Base-by-base conservation (phyloP, 495 filamentous ascomycete genomes). In the Aspergillus bridgeri region DNA sequence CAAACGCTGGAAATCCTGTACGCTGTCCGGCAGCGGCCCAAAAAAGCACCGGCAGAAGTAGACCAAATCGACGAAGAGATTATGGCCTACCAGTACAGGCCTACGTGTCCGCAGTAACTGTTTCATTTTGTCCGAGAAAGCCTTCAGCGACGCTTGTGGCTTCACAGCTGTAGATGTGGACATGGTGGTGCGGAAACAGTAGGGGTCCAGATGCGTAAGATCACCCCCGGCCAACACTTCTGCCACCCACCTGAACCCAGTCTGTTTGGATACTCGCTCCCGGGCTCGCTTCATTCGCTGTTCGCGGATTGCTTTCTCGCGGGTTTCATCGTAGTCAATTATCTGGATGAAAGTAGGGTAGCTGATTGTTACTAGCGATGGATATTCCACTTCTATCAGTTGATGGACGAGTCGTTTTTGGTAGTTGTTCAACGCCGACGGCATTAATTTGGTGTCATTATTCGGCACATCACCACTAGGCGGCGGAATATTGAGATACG, bases 1-100 rank as follows among this genome's bases (percentile, higher is more conserved):
- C 19, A 69, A 60, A 3, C 64, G 44, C 42, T 83, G 75, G 64
- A 92, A 92, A 23, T 85, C 82, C 45, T 80, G 74, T 4, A 89
- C 69, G 6, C 70, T 80, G 13, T 78, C 70, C 4, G 89, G 90
- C 8, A 95, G 72, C 0, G 70, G 61, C 1, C 88, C 86, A 49
- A 92, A 73, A 66, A 93, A 94, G 56, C 79, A 83, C 23, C 74
- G 66, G 65, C 86, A 89, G 56, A 95, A 74, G 64, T 89, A 89
- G 27, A 86, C 76, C 20, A 95, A 66, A 66, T 95, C 91, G 4
- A 78, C 80, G 58, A 94, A 89, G 22, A 87, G 69, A 65, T 94
- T 95, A 68, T 96, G 89, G 0, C 89, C 89, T 9, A 93, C 81
- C 7, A 93, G 61, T 0, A 87, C 71, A 13, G 79, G 78, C 20